A percentile compares a stretch with the other conserved stretches of the same genome.
These are phyloP conservation scores for Medicago lupulina DNA, from an alignment of 306 rosid species.

Conservation along the genomic window DNA sequence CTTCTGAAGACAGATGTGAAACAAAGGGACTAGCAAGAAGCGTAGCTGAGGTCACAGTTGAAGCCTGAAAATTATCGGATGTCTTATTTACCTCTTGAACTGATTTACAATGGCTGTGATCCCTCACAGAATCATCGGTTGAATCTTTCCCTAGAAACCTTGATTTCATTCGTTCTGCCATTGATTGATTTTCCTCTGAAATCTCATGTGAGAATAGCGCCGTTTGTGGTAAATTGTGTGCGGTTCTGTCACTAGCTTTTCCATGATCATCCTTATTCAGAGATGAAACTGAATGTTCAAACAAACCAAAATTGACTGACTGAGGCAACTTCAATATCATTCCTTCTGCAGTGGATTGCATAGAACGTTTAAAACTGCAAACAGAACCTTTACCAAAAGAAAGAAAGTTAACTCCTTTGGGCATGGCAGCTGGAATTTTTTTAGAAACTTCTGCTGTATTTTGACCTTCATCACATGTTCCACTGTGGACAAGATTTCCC, in stretches of 20 bases:
- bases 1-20: conserved; percentile 51
- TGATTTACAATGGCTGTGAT: conserved; percentile 37
- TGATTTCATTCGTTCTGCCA: conserved; percentile 44
- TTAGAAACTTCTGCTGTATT: conserved; percentile 38
- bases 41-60: conserved; percentile 42
- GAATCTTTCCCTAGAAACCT: conserved; percentile 47
- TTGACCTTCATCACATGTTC: conserved; percentile 40
- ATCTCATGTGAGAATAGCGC: conserved; percentile 40
- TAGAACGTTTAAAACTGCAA: conserved; percentile 45
- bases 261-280: conserved; percentile 29
- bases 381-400: conserved; percentile 65
- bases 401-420: conserved; percentile 72
- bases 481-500: conserved; percentile 43
- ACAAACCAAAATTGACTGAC: conserved; percentile 35
- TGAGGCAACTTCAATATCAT: conserved; percentile 36
- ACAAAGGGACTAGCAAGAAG: conserved; percentile 47
- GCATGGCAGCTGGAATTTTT: conserved; percentile 49
- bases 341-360: conserved; percentile 42
- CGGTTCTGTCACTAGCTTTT: conserved; percentile 41
- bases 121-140: conserved; percentile 32
- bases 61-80: conserved; percentile 44
- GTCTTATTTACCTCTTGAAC: conserved; percentile 40
- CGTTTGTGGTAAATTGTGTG: conserved; percentile 39
- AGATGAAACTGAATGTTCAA: conserved; percentile 27
- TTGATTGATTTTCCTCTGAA: conserved; percentile 42